Base-by-base conservation (phyloP, 2,329 filamentous ascomycete genomes). In the Aspergillus glaucus region DNA sequence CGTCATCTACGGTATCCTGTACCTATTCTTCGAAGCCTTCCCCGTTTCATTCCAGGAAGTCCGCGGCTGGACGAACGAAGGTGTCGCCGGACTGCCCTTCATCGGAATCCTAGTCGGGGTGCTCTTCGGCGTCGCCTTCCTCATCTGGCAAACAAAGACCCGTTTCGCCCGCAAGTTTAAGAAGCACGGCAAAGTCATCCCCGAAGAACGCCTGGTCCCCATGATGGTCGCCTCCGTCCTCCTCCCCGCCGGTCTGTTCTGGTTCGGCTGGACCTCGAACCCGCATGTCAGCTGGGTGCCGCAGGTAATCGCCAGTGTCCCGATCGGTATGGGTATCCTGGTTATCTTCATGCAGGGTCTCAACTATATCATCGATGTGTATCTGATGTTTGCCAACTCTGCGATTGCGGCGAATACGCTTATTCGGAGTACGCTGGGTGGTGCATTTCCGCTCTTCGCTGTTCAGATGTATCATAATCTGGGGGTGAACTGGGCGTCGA, bases 261-360 rank as follows among this genome's bases (percentile, higher is more conserved):
- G 71, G 69, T 76, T 75, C 50, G 73, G 67, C 12, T 78, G 75
- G 75, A 68, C 68, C 7, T 70, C 69, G 0, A 65, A 62, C 44
- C 62, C 62, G 3, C 51, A 63, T 26, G 68, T 73, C 30, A 67
- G 62, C 10, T 76, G 73, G 73, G 68, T 74, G 14, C 66, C 70
- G 1, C 72, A 74, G 36, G 70, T 74, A 1, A 56, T 76, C 3
- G 64, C 71, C 4, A 71, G 69, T 2, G 55, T 74, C 0, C 65
- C 66, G 36, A 65, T 75, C 21, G 75, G 74, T 0, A 68, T 70
- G 51, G 66, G 67, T 4, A 62, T 68, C 47, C 59, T 69, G 48
- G 64, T 76, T 19, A 70, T 60, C 48, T 75, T 67, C 67, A 60
- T 68, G 55, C 64, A 67, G 46, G 64, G 63, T 8, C 61, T 70